Conservation (phyloP, 208 protist genomes). For the Balamuthia mandrillaris region DNA sequence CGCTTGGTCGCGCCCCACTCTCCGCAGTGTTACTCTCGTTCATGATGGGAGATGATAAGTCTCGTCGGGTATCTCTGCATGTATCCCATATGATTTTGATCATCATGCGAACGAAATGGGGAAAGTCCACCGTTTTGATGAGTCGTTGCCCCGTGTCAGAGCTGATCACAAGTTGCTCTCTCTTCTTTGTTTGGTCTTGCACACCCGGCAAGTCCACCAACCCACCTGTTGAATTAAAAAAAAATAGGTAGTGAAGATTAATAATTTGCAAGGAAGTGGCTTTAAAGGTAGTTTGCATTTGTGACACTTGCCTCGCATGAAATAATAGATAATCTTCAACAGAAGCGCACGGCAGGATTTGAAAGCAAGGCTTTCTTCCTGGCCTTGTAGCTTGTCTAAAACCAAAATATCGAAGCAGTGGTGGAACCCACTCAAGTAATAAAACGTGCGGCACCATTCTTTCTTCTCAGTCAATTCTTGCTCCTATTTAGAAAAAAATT, state of each 20-base stretch:
- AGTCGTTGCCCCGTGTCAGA: background rate
- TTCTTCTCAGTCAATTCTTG: background rate
- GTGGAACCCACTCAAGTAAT: background rate
- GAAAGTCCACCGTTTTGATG: slow-evolving; percentile 12
- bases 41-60: too few relatives aligned
- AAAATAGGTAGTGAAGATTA: background rate
- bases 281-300: background rate
- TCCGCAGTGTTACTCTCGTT: too few relatives aligned
- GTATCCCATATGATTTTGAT: background rate
- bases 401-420: background rate
- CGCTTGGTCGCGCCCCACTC: background rate
- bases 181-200: background rate
- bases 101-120: slow-evolving; percentile 1
- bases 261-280: background rate
- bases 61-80: too few relatives aligned
- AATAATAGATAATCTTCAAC: slow-evolving; percentile 7
- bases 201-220: background rate
- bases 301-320: background rate
- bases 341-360: background rate
- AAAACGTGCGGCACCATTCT: slow-evolving; percentile 5
- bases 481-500: background rate
- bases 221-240: background rate
- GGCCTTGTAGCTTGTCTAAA: background rate
- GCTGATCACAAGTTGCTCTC: background rate
- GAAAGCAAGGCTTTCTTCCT: background rate